These are phyloP conservation scores for Ogataea pilisensis DNA, from an alignment of 805 yeast genomes.

Conservation along the genomic window DNA sequence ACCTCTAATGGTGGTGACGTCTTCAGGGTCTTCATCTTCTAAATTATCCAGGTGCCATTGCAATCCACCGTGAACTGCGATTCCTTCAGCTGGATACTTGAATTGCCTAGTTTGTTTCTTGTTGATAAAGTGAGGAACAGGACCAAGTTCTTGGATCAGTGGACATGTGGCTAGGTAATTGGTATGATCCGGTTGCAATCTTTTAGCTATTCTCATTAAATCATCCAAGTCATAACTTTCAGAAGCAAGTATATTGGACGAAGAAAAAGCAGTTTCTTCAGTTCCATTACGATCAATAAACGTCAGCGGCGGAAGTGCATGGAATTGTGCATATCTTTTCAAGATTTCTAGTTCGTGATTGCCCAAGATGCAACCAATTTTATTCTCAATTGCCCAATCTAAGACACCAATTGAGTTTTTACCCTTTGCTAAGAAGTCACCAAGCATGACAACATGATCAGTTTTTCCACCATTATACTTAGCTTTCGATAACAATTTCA, in stretches of 20 bases:
- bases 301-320: conserved; percentile 36
- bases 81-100: conserved; percentile 32
- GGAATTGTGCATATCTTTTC: conserved; percentile 58
- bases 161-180: conserved; percentile 59
- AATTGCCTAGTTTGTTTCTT: conserved; percentile 21
- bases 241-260: conserved; percentile 2
- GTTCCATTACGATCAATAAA: conserved; percentile 16
- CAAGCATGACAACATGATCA: conserved; percentile 68
- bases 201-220: conserved; percentile 45
- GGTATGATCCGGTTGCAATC: conserved; percentile 57
- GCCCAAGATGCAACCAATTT: conserved; percentile 75
- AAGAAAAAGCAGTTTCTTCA: conserved; percentile 2
- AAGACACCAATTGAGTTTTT: conserved; percentile 67
- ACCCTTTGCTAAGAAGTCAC: conserved; percentile 87
- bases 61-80: conserved; percentile 84
- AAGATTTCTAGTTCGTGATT: conserved; percentile 81
- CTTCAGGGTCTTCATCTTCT: conserved; percentile 56
- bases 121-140: conserved; percentile 43
- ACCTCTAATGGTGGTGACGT: conserved; percentile 66
- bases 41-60: conserved; percentile 54
- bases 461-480: conserved; percentile 37
- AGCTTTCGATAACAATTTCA: conserved; percentile 47
- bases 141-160: conserved; percentile 57
- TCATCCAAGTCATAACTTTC: conserved; percentile 33
- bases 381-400: conserved; percentile 55